These are phyloP conservation scores for Xylariomycetidae sp. DNA, from an alignment of 2,329 filamentous ascomycete species.

Conservation along the genomic window DNA sequence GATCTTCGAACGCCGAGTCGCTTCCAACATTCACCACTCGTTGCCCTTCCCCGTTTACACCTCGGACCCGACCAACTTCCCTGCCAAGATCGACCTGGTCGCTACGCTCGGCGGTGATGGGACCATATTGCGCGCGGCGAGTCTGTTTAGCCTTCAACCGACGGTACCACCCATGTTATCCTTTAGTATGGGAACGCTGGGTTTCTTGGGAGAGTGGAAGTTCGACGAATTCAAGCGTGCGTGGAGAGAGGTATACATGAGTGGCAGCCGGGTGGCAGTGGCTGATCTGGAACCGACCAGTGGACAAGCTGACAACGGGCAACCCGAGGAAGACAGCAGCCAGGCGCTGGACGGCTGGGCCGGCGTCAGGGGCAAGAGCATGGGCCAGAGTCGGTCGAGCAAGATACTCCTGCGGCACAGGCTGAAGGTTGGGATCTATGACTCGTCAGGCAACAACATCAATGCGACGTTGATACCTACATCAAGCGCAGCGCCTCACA, in stretches of 20 bases:
- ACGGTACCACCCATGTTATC: constrained; percentile 86
- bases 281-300: constrained; percentile 38
- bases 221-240: constrained; percentile 89
- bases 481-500: constrained; percentile 37
- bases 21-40: constrained; percentile 63
- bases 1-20: constrained; percentile 75
- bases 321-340: constrained; percentile 23
- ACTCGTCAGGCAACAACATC: constrained; percentile 59
- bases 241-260: constrained; percentile 90
- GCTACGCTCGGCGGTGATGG: constrained; percentile 91
- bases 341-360: constrained; percentile 54
- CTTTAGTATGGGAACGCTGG: constrained; percentile 95
- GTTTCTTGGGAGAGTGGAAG: constrained; percentile 95
- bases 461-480: constrained; percentile 47
- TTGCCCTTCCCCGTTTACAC: constrained; percentile 73
- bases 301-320: constrained; percentile 30
- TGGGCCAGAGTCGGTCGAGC: constrained; percentile 69
- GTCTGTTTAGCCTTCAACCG: constrained; percentile 75
- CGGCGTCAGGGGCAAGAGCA: constrained; percentile 70
- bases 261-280: constrained; percentile 48
- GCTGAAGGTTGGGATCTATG: constrained; percentile 80
- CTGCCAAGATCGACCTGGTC: constrained; percentile 80
- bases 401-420: constrained; percentile 83
- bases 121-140: constrained; percentile 81
- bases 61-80: constrained; percentile 49